Evolutionary conservation across 768 basidiomycete genomes (phyloP).

Genomic region (Chalciporus chontae): DNA sequence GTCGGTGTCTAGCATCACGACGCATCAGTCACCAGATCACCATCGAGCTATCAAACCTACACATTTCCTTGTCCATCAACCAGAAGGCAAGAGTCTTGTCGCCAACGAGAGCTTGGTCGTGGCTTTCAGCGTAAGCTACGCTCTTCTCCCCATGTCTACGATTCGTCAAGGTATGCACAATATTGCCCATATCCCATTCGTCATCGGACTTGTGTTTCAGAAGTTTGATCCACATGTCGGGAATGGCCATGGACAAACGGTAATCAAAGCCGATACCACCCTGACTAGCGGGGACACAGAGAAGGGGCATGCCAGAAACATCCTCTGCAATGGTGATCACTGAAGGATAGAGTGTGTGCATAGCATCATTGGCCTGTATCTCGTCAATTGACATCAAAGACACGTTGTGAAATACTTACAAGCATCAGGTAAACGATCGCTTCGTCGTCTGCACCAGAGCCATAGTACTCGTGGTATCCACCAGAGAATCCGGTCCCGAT

Average conservation of each 20-base stretch:
- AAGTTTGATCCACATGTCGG: constrained; percentile 99
- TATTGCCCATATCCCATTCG: constrained; percentile 84
- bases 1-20: constrained; percentile 62
- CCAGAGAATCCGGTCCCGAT: constrained; percentile 98
- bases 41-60: constrained; percentile 42
- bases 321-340: constrained; percentile 95
- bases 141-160: constrained; percentile 87
- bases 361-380: constrained; percentile 82
- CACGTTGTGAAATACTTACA: constrained; percentile 43
- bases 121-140: constrained; percentile 91
- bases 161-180: constrained; percentile 88
- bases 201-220: constrained; percentile 88
- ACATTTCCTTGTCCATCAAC: constrained; percentile 99
- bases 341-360: constrained; percentile 77
- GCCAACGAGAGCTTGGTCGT: constrained; percentile 97
- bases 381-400: constrained; percentile 5
- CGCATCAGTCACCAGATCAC: not conserved
- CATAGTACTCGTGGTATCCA: constrained; percentile 98
- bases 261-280: constrained; percentile 99
- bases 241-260: constrained; percentile 96
- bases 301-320: constrained; percentile 97
- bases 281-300: constrained; percentile 70
- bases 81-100: constrained; percentile 99
- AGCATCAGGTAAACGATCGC: constrained; percentile 97
- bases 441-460: constrained; percentile 77